Conservation (phyloP, 306 rosid species). For the cucumber (Cucumis sativus) region DNA sequence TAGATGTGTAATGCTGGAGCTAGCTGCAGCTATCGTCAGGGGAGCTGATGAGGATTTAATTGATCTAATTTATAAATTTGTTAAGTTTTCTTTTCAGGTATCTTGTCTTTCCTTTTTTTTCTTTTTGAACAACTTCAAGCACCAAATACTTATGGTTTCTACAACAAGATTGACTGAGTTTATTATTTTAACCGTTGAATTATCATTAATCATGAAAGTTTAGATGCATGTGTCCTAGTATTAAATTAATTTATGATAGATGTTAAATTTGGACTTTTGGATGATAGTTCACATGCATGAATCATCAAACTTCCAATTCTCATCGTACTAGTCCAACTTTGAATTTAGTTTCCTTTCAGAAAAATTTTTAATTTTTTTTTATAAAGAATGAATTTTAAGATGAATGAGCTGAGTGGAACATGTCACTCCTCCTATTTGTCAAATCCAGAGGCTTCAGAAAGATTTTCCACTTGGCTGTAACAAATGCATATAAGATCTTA, state of each 20-base stretch:
- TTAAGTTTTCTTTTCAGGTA: slow-evolving; percentile 55
- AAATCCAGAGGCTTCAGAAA: background rate
- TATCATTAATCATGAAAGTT: background rate
- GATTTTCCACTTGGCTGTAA: background rate
- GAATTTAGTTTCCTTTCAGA: background rate
- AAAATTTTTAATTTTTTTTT: background rate
- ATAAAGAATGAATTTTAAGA: background rate
- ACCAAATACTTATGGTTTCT: background rate
- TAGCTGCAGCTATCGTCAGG: slow-evolving; percentile 57
- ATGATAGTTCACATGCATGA: background rate
- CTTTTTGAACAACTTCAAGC: background rate
- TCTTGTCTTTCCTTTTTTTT: background rate
- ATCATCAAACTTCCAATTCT: background rate
- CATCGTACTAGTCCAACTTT: background rate
- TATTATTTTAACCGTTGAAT: background rate
- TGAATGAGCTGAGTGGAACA: background rate
- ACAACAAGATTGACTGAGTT: background rate
- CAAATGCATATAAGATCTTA: background rate
- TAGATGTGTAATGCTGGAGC: slow-evolving; percentile 59
- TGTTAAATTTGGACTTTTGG: background rate
- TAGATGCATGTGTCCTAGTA: background rate
- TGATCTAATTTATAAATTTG: slow-evolving; percentile 49
- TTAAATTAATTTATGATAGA: background rate
- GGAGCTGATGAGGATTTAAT: slow-evolving; percentile 66
- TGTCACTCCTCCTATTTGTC: background rate